Evolutionary conservation across 108 stramenopile genomes (phyloP), one percentile per base, ranked within the genome.

Genomic region (Nitzschia sp.): DNA sequence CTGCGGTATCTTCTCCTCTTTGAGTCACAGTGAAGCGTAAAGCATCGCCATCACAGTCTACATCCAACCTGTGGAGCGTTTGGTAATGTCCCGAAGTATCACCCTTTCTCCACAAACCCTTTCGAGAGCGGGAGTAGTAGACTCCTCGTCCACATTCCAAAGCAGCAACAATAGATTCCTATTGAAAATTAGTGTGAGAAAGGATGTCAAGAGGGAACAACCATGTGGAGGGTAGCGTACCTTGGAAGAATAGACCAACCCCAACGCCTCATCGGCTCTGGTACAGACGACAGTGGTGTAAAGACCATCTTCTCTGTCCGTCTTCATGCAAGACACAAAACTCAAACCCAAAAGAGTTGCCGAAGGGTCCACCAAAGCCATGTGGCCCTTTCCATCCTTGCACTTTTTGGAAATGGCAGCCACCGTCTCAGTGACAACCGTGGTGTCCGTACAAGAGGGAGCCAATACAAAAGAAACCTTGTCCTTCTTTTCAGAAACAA

Each of bases 21-120:
- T 98, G 98, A 22, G 84, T 89, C 43, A 98, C 98, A 38, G 80
- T 86, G 65, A 95, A 94, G 8, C 95, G 82, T 20, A 98, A 51
- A 8, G 98, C 98, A 78, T 98, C 98, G 8, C 90, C 87, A 69
- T 98, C 97, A 62, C 97, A 98, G 74, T 98, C 98, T 3, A 94
- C 69, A 58, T 92, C 90, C 41, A 96, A 57, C 6, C 88, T 76
- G 50, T 93, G 89, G 15, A 98, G 81, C 22, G 82, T 89, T 83
- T 98, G 98, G 40, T 77, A 80, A 71, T 91, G 87, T n/a, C 96
- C 98, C 48, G 90, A 90, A 0, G 91, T 94, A 59, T 97, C 96
- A 1, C 96, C 98, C 75, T 97, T 97, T 46, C 93, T 81, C 96
- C 96, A 97, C 0, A 97, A 75, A 14, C 80, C 76, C n/a, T 81